These are phyloP conservation scores for Cyphellophora europaea DNA, from an alignment of 2,329 filamentous ascomycete genomes.

Conservation along the genomic window DNA sequence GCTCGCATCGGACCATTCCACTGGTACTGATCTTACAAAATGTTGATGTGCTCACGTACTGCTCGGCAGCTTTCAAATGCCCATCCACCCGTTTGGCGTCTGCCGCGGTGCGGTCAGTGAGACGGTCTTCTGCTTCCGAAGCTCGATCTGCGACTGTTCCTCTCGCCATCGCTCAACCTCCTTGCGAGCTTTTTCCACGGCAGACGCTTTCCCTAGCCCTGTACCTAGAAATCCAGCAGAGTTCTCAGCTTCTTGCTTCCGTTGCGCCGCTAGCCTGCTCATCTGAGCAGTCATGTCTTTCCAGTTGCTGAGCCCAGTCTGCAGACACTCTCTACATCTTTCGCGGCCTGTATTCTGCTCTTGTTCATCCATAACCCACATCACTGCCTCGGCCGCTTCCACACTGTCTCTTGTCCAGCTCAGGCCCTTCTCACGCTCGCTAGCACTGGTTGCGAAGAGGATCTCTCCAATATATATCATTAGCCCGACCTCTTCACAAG, in stretches of 20 bases:
- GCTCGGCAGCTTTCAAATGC: too few relatives aligned
- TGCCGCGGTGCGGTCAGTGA: too few relatives aligned
- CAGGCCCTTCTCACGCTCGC: constrained; percentile 57
- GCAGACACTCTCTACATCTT: constrained; percentile 68
- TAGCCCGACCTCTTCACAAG: constrained; percentile 76
- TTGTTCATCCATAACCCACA: constrained; percentile 35
- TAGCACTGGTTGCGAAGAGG: constrained; percentile 60
- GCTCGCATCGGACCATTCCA: too few relatives aligned
- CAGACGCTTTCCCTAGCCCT: constrained; percentile 12
- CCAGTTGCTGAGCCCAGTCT: constrained; percentile 73
- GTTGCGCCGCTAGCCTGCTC: constrained; percentile 42
- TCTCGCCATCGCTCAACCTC: constrained; percentile 17
- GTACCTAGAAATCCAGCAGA: constrained; percentile 28
- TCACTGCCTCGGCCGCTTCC: constrained; percentile 64
- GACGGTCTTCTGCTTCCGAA: constrained; percentile 18
- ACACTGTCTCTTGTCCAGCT: constrained; percentile 87
- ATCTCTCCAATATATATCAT: constrained; percentile 93
- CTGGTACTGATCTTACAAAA: too few relatives aligned
- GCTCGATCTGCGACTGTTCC: constrained; percentile 17
- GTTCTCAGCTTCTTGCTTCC: constrained; percentile 23
- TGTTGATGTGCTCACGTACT: too few relatives aligned
- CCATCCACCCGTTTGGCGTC: too few relatives aligned
- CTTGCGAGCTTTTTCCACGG: constrained; percentile 11
- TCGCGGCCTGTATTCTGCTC: constrained; percentile 35
- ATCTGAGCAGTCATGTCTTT: constrained; percentile 65